phyloP scores from a whole-genome alignment of 768 basidiomycete genomes.

The Suillus clintonianus region DNA sequence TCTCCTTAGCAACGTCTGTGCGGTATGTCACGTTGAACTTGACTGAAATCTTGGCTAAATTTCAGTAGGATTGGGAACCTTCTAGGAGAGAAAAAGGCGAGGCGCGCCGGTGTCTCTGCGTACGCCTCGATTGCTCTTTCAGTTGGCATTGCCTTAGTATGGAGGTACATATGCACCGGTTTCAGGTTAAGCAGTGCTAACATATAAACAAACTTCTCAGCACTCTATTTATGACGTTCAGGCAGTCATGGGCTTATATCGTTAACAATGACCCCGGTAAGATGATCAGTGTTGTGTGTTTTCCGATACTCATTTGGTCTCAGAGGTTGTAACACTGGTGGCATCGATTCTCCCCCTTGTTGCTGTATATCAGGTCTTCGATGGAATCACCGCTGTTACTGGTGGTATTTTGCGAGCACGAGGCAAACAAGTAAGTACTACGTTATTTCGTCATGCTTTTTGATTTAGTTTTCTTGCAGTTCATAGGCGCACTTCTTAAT shows the following conservation, averaged over 20 bases:
- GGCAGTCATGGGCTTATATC: constrained; percentile 67
- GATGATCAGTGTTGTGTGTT: constrained; percentile 7
- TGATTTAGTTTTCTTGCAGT: constrained; percentile 36
- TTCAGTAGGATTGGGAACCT: constrained; percentile 77
- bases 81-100: constrained; percentile 76
- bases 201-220: constrained; percentile 32
- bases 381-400: constrained; percentile 68
- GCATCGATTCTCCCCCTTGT: constrained; percentile 75
- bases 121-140: constrained; percentile 67
- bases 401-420: constrained; percentile 81
- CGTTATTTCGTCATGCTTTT: neutral
- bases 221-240: constrained; percentile 57
- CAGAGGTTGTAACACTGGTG: constrained; percentile 49
- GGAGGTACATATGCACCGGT: constrained; percentile 46
- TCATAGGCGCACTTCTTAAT: constrained; percentile 78
- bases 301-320: constrained; percentile 2
- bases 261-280: constrained; percentile 72
- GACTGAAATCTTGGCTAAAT: neutral
- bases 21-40: constrained; percentile 48
- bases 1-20: constrained; percentile 84
- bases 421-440: constrained; percentile 63
- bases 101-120: constrained; percentile 70
- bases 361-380: constrained; percentile 83
- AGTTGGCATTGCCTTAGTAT: constrained; percentile 61
- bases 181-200: neutral